A percentile compares a stretch with the other conserved stretches of the same genome.
Evolutionary conservation across 2,329 filamentous ascomycete genomes (phyloP).

Genomic region (Colletotrichum caudatum): DNA sequence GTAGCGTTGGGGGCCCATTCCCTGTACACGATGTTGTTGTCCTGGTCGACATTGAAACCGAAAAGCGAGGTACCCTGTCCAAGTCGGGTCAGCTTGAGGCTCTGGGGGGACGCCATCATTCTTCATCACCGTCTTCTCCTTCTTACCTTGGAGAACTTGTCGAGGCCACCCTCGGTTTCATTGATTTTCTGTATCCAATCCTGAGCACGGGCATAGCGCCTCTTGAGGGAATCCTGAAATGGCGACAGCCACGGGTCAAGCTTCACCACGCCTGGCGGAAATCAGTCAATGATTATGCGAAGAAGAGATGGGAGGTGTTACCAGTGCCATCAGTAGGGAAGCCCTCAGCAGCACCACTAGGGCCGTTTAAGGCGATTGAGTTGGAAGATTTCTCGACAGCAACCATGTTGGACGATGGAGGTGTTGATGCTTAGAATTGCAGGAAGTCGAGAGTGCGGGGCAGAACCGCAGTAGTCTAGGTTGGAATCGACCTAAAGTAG

Average conservation of each 20-base stretch:
- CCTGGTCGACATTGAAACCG: conserved; percentile 83
- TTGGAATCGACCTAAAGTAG: conserved; percentile 22
- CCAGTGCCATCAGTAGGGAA: conserved; percentile 79
- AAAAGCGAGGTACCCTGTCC: conserved; percentile 84
- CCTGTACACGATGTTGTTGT: conserved; percentile 89
- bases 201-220: conserved; percentile 82
- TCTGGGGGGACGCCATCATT: neutral
- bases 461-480: conserved; percentile 11
- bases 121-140: neutral
- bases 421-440: conserved; percentile 9
- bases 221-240: conserved; percentile 81
- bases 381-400: conserved; percentile 57
- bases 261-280: conserved; percentile 77
- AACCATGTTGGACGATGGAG: conserved; percentile 27
- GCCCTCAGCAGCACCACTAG: conserved; percentile 58
- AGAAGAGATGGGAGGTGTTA: conserved; percentile 53
- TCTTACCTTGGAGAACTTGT: conserved; percentile 88
- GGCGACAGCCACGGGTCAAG: conserved; percentile 92
- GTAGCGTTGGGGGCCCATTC: conserved; percentile 97
- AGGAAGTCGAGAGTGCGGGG: conserved; percentile 24
- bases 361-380: conserved; percentile 53
- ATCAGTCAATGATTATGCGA: conserved; percentile 24
- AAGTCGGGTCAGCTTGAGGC: conserved; percentile 5
- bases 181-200: conserved; percentile 89
- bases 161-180: conserved; percentile 86